A percentile compares a stretch with the other conserved stretches of the same genome.
Evolutionary conservation across 192 early-diverging fungal species (phyloP).

Genomic region (Allomyces arbusculus): DNA sequence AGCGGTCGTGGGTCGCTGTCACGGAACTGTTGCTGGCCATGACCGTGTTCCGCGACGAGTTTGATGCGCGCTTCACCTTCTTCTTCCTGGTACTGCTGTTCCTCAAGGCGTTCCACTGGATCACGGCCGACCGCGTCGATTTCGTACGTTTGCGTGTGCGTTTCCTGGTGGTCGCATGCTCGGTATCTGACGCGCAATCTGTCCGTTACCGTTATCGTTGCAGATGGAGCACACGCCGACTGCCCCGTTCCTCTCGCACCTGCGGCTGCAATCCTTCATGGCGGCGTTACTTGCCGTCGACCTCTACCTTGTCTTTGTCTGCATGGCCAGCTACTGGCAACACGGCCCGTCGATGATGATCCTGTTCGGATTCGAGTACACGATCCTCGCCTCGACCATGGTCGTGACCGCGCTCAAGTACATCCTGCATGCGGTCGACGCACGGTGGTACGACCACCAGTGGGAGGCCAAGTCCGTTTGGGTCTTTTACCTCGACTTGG

Average conservation of each 20-base stretch:
- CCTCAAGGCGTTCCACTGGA: constrained; percentile 93
- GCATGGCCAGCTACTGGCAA: constrained; percentile 37
- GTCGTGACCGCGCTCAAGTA: constrained; percentile 63
- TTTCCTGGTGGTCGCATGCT: not conserved
- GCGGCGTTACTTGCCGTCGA: constrained; percentile 46
- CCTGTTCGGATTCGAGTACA: constrained; percentile 97
- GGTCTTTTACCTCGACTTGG: constrained; percentile 76
- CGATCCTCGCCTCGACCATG: constrained; percentile 62
- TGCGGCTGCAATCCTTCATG: constrained; percentile 46
- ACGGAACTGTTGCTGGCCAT: constrained; percentile 91
- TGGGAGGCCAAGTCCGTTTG: constrained; percentile 93
- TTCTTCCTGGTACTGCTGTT: constrained; percentile 76
- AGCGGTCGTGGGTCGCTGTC: constrained; percentile 89
- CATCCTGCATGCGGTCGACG: constrained; percentile 66
- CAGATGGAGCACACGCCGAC: constrained; percentile 68
- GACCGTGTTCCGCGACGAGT: constrained; percentile 89
- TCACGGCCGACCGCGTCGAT: constrained; percentile 73
- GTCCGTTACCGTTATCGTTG: not conserved
- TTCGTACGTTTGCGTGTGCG: constrained; percentile 29
- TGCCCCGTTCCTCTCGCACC: constrained; percentile 41
- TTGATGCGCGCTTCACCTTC: constrained; percentile 63
- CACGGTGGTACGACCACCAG: constrained; percentile 40
- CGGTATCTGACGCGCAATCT: not conserved
- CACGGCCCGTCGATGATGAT: constrained; percentile 81
- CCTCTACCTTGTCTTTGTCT: constrained; percentile 44